Base-by-base conservation (phyloP, 805 yeast genomes). In the Hanseniaspora lachancei region DNA sequence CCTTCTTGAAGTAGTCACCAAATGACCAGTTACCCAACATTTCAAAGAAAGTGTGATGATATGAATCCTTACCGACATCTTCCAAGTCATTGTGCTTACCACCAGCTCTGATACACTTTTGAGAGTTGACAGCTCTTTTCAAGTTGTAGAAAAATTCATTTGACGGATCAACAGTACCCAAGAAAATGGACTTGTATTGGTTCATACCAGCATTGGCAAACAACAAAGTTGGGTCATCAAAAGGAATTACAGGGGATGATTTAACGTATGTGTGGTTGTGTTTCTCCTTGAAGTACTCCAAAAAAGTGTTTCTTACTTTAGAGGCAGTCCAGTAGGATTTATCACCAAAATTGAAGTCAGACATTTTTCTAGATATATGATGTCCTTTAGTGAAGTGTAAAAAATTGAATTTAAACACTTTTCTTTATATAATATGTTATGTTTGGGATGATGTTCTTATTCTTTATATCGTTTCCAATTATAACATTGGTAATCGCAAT, bases 11-110 rank as follows among this genome's bases (percentile, higher is more conserved):
- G 70, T 93, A 93, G 72, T 93, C 98, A 65, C 99, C 99, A 71
- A 93, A 93, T 7, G 98, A 93, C 99, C 99, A 93, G 77, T 93
- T 93, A 66, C 99, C 99, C 72, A 93, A 79, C 99, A 93, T 93
- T 74, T 93, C 99, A 64, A 93, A 93, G 68, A 95, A 95, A 18
- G 99, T 93, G 71, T 93, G 99, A 70, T 93, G 99, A 68, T 93
- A 93, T 54, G 95, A 87, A 72, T 93, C 99, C 66, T 85, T 82
- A 60, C 99, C 99, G 49, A 93, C 99, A 71, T 93, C 99, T 69
- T 93, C 99, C 67, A 93, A 79, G 74, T 93, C 98, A 63, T 85
- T 85, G 72, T 93, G 99, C 72, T 93, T 93, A 70, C 99, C 99
- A 71, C 99, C 99, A 35, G 99, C 99, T 74, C 99, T 83, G 65